Evolutionary conservation across 495 filamentous ascomycete species (phyloP).

Genomic region (Pyronema domesticum): DNA sequence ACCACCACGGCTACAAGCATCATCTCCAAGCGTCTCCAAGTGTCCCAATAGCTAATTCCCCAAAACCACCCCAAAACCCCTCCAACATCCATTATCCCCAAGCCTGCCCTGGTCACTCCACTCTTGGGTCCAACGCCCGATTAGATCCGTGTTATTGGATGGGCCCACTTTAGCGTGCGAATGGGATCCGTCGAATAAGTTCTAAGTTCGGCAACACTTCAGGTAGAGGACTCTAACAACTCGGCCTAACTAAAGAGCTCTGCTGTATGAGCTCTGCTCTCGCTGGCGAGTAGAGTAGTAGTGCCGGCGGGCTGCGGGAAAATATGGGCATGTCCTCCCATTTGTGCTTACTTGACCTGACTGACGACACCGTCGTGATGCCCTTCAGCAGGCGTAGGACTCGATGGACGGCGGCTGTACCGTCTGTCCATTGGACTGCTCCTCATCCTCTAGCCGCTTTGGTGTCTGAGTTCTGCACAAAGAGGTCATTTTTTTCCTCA

Average conservation of each 20-base stretch:
- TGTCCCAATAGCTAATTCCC: not conserved
- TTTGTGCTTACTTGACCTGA: not conserved
- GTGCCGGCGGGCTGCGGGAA: not conserved
- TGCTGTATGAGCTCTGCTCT: no score
- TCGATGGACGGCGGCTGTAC: not conserved
- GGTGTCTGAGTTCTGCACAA: not conserved
- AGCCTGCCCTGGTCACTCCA: not conserved
- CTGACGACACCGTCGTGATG: not conserved
- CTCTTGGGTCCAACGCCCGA: conserved; percentile 1
- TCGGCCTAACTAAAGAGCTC: not conserved
- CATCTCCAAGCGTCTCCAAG: not conserved
- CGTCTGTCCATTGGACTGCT: not conserved
- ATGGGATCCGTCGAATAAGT: not conserved
- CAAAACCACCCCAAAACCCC: not conserved
- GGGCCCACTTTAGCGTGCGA: not conserved
- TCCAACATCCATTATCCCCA: not conserved
- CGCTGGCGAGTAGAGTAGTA: not conserved
- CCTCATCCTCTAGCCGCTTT: conserved; percentile 1
- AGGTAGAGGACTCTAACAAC: not conserved
- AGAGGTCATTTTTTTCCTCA: conserved; percentile 3
- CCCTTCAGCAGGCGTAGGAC: not conserved
- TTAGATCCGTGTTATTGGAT: conserved; percentile 2
- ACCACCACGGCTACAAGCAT: not conserved
- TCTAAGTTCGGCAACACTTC: not conserved
- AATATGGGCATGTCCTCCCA: not conserved